phyloP scores from a whole-genome alignment of 164 flowering plant genomes.

The Magnolia changhungtana region DNA sequence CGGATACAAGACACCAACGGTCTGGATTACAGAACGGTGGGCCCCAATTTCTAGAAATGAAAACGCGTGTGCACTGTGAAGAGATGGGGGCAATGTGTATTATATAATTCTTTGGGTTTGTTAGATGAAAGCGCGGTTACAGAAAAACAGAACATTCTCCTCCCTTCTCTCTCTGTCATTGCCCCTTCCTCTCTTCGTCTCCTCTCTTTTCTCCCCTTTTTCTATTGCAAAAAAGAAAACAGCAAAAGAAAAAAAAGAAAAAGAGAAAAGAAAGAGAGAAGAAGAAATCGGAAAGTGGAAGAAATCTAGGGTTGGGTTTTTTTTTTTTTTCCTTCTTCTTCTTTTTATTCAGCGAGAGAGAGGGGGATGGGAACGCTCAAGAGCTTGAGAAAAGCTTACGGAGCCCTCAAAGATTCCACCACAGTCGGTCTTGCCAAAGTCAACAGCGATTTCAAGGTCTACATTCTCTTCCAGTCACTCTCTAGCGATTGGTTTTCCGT shows the following conservation, averaged over 20 bases:
- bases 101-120: too few relatives aligned
- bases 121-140: too few relatives aligned
- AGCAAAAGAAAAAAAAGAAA: background rate
- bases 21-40: too few relatives aligned
- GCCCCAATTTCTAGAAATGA: too few relatives aligned
- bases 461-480: background rate
- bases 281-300: background rate
- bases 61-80: too few relatives aligned
- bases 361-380: conserved; percentile 56
- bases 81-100: too few relatives aligned
- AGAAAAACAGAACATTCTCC: background rate
- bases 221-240: background rate
- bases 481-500: background rate
- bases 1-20: too few relatives aligned
- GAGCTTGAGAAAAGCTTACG: conserved; percentile 64
- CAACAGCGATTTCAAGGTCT: conserved; percentile 72
- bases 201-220: background rate
- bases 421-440: conserved; percentile 75
- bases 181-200: too few relatives aligned
- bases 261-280: background rate
- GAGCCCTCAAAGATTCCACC: conserved; percentile 80
- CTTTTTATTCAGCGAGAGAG: background rate
- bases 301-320: background rate
- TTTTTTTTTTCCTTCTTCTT: background rate
- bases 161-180: background rate